A percentile compares a stretch with the other conserved stretches of the same genome.
phyloP scores from a whole-genome alignment of 176 grass and related monocot genomes.

The Phyllostachys edulis region DNA sequence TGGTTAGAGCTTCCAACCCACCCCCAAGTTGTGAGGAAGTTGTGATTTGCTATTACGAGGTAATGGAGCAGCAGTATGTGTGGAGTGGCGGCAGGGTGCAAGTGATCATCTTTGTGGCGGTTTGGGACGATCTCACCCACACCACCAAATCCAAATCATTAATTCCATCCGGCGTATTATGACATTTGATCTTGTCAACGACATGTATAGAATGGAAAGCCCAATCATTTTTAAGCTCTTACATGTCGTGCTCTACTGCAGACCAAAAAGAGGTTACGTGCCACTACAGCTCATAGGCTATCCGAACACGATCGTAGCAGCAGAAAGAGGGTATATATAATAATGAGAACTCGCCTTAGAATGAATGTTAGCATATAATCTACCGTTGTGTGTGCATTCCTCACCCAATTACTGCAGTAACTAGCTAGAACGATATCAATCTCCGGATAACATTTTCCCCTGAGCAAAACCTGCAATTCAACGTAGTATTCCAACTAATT shows the following conservation, averaged over 20 bases:
- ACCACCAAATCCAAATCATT: slow-evolving; percentile 23
- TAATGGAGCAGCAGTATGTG: not conserved
- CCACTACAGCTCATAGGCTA: not conserved
- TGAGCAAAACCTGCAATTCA: not conserved
- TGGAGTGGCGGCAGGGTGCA: not conserved
- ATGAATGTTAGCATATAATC: not conserved
- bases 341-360: not conserved
- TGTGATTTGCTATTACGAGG: not conserved
- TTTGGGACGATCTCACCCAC: not conserved
- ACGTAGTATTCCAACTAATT: not conserved
- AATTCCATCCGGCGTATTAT: not conserved
- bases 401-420: not conserved
- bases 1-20: not conserved
- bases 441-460: not conserved
- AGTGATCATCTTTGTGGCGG: not conserved
- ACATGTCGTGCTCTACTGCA: not conserved
- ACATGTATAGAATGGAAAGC: not conserved
- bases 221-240: not conserved
- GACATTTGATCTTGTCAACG: not conserved
- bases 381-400: not conserved
- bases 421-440: not conserved
- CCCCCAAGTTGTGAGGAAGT: not conserved
- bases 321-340: not conserved
- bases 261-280: not conserved
- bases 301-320: not conserved